Evolutionary conservation across 345 rosid species (phyloP), one percentile per base, ranked within the genome.

Genomic region (Dovyalis caffra): DNA sequence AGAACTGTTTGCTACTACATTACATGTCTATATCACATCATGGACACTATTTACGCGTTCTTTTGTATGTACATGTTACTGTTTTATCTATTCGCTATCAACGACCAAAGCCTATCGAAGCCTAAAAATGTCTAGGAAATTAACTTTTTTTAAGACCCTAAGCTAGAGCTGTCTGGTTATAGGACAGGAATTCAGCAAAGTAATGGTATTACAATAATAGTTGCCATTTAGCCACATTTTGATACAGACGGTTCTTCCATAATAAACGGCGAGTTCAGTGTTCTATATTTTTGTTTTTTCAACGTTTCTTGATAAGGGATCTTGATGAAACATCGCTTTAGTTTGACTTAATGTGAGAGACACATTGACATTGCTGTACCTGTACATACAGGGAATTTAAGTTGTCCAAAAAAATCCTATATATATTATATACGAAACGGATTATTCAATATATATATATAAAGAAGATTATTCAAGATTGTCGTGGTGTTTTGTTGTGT

Each of bases 191-290:
- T n/a, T 66, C 38, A 51, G 21, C 57, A 43, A 15, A 3, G 53
- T 57, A 69, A 16, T 53, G 26, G 7, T 34, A 32, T 43, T 12
- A 53, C 33, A 2, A 65, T n/a, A 69, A 66, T 64, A 74, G 53
- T 63, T 69, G 62, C 57, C 35, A 9, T 71, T 57, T 72, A 43
- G 72, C 34, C 6, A 60, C 25, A 35, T 34, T 73, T 70, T 82
- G 88, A 82, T 29, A 75, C 79, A 79, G 80, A 84, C 68, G 85
- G 87, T 66, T 86, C 83, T 70, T 76, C 83, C 86, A 77, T 71
- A 82, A 81, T 74, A 66, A 83, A 78, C 86, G 82, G 87, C 82
- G 82, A 82, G 63, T 79, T 78, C 76, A 38, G 14, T 62, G 87
- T 78, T 79, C 31, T 73, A 53, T 38, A 47, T 57, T 34, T 53